Conservation (phyloP, 129 eudicot species). For the Deinandra increscens region DNA sequence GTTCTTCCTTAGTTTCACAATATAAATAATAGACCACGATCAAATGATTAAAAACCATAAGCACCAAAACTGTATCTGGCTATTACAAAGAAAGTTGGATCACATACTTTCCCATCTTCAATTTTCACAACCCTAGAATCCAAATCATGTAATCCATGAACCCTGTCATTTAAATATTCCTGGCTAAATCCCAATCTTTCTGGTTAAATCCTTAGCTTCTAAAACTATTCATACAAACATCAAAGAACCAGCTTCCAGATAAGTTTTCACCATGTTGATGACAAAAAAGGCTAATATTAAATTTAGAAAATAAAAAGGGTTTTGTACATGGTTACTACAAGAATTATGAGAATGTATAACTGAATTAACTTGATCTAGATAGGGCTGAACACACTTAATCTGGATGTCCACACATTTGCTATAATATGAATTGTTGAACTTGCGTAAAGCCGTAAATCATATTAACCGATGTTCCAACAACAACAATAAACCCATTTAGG, state of each 20-base stretch:
- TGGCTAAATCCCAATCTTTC: no score
- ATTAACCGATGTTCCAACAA: slow-evolving; percentile 60
- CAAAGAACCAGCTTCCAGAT: neutral
- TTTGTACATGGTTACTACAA: slow-evolving; percentile 5
- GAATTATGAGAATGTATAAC: neutral
- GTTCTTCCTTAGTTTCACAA: no score
- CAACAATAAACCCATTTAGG: slow-evolving; percentile 48
- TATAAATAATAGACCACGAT: no score
- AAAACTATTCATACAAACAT: neutral
- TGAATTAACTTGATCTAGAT: slow-evolving; percentile 32
- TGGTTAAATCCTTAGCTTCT: no score
- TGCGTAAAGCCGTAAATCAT: slow-evolving; percentile 77
- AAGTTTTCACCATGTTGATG: slow-evolving; percentile 19
- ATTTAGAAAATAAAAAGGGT: neutral
- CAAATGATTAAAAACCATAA: no score
- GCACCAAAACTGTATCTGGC: no score
- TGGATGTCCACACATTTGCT: slow-evolving; percentile 48
- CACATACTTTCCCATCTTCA: no score
- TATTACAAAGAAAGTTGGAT: no score
- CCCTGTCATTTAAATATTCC: no score
- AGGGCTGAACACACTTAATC: slow-evolving; percentile 75
- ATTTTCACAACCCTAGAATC: no score
- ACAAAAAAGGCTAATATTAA: neutral
- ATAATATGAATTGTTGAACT: slow-evolving; percentile 36
- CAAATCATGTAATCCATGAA: no score